phyloP scores from a whole-genome alignment of 805 yeast genomes.

The Candida berthetii region DNA sequence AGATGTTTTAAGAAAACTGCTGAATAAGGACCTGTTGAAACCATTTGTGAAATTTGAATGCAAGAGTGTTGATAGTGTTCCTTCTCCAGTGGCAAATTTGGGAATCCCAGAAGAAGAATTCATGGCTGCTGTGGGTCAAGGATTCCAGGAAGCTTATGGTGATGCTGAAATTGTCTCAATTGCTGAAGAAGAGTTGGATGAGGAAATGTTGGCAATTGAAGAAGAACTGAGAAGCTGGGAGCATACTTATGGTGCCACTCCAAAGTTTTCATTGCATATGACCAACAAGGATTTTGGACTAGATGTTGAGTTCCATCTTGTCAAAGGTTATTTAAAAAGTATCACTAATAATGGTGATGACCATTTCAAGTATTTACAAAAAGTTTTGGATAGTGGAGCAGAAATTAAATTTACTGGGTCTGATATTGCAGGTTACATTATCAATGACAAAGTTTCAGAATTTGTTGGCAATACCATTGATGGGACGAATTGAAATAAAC shows the following conservation, averaged over 20 bases:
- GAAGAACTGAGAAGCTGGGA: constrained; percentile 48
- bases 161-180: constrained; percentile 21
- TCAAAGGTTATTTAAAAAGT: constrained; percentile 34
- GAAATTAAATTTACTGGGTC: constrained; percentile 33
- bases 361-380: constrained; percentile 28
- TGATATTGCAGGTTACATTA: constrained; percentile 35
- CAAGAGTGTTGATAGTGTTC: constrained; percentile 64
- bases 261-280: constrained; percentile 56
- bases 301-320: constrained; percentile 36
- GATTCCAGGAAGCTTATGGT: constrained; percentile 21
- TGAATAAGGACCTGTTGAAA: constrained; percentile 39
- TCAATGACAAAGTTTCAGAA: constrained; percentile 35
- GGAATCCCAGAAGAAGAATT: constrained; percentile 40
- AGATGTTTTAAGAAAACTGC: constrained; percentile 48
- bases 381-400: constrained; percentile 21
- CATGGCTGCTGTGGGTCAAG: constrained; percentile 24
- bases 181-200: constrained; percentile 20
- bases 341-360: constrained; percentile 23
- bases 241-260: constrained; percentile 77
- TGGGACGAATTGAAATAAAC: constrained; percentile 24
- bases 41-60: constrained; percentile 37
- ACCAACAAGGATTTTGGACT: constrained; percentile 25
- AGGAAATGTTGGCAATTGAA: constrained; percentile 34
- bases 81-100: constrained; percentile 72
- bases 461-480: constrained; percentile 42